Conservation (phyloP, 225 moss, liverwort and hornwort species). For the Pseudisothecium myosuroides region DNA sequence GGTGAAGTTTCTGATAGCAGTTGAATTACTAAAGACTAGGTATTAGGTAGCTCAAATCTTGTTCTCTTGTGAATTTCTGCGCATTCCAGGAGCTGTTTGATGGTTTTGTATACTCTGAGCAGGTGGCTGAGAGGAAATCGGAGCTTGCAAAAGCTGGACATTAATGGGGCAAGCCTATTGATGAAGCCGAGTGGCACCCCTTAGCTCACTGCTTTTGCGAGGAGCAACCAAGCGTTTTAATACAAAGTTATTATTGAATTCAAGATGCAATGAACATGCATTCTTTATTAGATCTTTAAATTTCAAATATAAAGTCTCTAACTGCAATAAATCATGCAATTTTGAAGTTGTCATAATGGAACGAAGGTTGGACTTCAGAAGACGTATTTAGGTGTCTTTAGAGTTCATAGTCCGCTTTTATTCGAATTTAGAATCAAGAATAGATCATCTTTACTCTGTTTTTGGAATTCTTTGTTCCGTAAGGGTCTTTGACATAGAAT, state of each 20-base stretch:
- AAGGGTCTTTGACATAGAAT: background rate
- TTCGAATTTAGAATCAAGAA: background rate
- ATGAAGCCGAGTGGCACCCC: constrained; percentile 80
- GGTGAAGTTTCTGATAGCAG: constrained; percentile 11
- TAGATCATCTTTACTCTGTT: no score
- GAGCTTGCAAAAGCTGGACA: constrained; percentile 77
- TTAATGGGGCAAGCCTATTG: constrained; percentile 96
- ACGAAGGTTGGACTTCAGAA: background rate
- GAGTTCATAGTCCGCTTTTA: background rate
- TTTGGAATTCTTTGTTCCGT: background rate
- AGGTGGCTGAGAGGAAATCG: constrained; percentile 78
- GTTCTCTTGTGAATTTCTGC: background rate
- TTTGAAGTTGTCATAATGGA: background rate
- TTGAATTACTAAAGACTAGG: background rate
- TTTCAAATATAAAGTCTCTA: background rate
- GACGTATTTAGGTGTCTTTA: background rate
- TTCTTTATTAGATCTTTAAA: background rate
- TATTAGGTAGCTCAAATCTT: background rate
- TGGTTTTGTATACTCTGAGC: background rate
- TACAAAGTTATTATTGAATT: background rate
- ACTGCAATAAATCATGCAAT: background rate
- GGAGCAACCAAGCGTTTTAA: background rate
- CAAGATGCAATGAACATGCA: background rate
- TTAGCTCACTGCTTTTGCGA: background rate
- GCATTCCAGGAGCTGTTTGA: background rate